A percentile compares a stretch with the other conserved stretches of the same genome.
Evolutionary conservation across 768 basidiomycete genomes (phyloP).

Genomic region (Pleurotus salmoneostramineus): DNA sequence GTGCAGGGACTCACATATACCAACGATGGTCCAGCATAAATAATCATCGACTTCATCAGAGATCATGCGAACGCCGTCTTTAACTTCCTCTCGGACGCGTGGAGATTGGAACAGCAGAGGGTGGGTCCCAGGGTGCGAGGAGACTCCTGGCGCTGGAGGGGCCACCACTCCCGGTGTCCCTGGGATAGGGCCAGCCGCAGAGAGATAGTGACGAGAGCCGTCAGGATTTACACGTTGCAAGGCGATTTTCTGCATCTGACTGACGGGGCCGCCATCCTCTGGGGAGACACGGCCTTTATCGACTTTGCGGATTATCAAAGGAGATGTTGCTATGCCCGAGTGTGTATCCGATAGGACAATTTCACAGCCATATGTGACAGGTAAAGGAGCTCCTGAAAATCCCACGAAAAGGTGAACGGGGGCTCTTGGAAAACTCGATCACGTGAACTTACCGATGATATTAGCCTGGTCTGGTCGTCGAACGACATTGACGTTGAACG

Average conservation of each 20-base stretch:
- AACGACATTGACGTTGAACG: slow-evolving; percentile 90
- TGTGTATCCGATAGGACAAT: slow-evolving; percentile 82
- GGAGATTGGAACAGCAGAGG: slow-evolving; percentile 77
- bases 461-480: slow-evolving; percentile 64
- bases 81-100: slow-evolving; percentile 76
- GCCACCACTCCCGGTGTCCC: slow-evolving; percentile 67
- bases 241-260: slow-evolving; percentile 96
- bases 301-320: slow-evolving; percentile 87
- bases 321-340: slow-evolving; percentile 82
- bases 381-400: slow-evolving; percentile 61
- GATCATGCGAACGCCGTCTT: slow-evolving; percentile 69
- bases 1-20: slow-evolving; percentile 66
- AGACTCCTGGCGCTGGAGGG: slow-evolving; percentile 71
- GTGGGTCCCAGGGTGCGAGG: slow-evolving; percentile 76
- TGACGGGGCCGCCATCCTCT: slow-evolving; percentile 91
- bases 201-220: slow-evolving; percentile 83
- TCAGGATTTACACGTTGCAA: slow-evolving; percentile 79
- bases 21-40: slow-evolving; percentile 93
- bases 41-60: slow-evolving; percentile 94
- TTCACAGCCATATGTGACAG: slow-evolving; percentile 89
- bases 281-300: slow-evolving; percentile 84
- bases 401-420: slow-evolving; percentile 32
- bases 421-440: slow-evolving; percentile 32
- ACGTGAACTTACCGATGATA: slow-evolving; percentile 65
- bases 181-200: slow-evolving; percentile 82